Percentiles rank a stretch among this genome's conserved stretches.
These are phyloP conservation scores for Globisporangium orthogonon DNA, from an alignment of 352 stramenopile species.

Conservation along the genomic window DNA sequence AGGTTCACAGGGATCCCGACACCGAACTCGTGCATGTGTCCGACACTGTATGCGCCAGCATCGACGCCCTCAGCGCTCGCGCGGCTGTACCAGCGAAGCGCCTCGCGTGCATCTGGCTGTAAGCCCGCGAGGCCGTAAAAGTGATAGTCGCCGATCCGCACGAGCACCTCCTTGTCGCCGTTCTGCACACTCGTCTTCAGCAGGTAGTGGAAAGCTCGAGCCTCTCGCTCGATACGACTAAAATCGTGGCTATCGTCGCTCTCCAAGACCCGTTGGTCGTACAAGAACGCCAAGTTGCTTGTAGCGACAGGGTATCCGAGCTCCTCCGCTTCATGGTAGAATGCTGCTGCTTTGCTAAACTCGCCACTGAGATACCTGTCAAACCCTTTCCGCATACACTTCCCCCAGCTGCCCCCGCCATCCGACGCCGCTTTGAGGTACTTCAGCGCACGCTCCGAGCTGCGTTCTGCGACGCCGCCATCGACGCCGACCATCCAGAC, in stretches of 20 bases:
- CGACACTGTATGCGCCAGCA: conserved; percentile 65
- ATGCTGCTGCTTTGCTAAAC: conserved; percentile 33
- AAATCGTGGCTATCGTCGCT: conserved; percentile 7
- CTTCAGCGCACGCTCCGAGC: conserved; percentile 20
- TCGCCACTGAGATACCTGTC: conserved; percentile 42
- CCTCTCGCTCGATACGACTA: conserved; percentile 14
- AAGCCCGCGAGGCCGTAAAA: conserved; percentile 63
- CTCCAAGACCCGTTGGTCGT: conserved; percentile 44
- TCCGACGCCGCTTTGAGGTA: conserved; percentile 63
- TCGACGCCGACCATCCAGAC: conserved; percentile 32
- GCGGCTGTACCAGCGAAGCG: conserved; percentile 63
- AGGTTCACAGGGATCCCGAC: conserved; percentile 41
- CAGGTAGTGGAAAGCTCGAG: conserved; percentile 36
- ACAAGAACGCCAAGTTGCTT: conserved; percentile 75
- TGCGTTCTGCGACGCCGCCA: conserved; percentile 11
- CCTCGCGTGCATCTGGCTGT: conserved; percentile 18
- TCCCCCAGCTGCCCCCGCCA: conserved; percentile 61
- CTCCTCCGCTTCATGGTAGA: conserved; percentile 60
- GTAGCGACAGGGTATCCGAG: conserved; percentile 56
- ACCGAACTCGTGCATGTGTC: conserved; percentile 67
- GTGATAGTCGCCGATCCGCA: conserved; percentile 71
- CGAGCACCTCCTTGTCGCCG: conserved; percentile 47
- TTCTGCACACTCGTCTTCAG: conserved; percentile 24
- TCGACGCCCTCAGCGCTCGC: conserved; percentile 54
- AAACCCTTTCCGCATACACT: conserved; percentile 49